Evolutionary conservation across 116 monocot genomes (phyloP).

Genomic region (Cymodocea nodosa): DNA sequence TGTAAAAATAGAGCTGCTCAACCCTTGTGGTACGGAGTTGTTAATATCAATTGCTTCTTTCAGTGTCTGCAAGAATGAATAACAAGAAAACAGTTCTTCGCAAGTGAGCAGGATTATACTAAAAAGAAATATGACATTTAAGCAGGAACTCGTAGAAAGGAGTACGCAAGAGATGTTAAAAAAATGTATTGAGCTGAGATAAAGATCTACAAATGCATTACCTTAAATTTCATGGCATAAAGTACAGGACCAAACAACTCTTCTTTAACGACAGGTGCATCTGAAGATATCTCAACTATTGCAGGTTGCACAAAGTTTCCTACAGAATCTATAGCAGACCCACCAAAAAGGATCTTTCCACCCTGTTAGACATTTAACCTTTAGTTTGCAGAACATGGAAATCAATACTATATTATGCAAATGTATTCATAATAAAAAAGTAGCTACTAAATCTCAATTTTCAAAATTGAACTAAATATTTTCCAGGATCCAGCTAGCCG

Average conservation of each 20-base stretch:
- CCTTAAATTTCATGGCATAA: constrained; percentile 92
- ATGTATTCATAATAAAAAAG: too few relatives aligned
- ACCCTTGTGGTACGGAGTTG: constrained; percentile 90
- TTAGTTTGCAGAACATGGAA: neutral
- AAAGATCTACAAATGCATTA: constrained; percentile 4
- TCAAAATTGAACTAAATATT: too few relatives aligned
- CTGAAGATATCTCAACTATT: constrained; percentile 79
- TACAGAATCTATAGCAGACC: constrained; percentile 52
- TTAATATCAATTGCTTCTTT: constrained; percentile 93
- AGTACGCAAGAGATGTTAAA: too few relatives aligned
- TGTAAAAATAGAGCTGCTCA: constrained; percentile 95
- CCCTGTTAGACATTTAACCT: constrained; percentile 34
- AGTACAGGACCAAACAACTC: constrained; percentile 96
- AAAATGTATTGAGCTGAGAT: too few relatives aligned
- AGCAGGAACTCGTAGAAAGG: too few relatives aligned
- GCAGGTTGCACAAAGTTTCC: constrained; percentile 95
- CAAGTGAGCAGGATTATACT: too few relatives aligned
- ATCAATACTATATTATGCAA: too few relatives aligned
- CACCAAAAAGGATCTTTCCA: constrained; percentile 79
- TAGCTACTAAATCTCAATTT: too few relatives aligned
- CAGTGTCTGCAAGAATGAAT: constrained; percentile 37
- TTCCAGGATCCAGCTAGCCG: too few relatives aligned
- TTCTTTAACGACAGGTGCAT: constrained; percentile 74
- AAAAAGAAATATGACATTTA: too few relatives aligned
- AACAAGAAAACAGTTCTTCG: neutral